phyloP scores from a whole-genome alignment of 176 grass and related monocot genomes.

The Guadua angustifolia region DNA sequence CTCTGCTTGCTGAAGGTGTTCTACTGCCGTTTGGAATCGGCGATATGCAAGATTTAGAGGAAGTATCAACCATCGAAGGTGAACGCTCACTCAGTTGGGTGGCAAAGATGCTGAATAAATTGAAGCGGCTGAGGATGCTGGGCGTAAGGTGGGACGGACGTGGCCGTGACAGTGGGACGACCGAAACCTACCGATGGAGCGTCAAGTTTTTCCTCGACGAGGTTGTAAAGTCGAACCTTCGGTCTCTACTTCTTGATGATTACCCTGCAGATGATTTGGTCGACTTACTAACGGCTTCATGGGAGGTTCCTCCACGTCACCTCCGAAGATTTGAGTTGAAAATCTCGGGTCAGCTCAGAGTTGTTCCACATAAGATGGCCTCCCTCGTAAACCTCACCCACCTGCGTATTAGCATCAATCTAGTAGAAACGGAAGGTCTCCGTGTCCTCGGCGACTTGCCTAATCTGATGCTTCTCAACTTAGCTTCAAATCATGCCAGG shows the following conservation, averaged over 20 bases:
- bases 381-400: background rate
- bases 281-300: background rate
- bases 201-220: background rate
- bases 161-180: too few relatives aligned
- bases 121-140: background rate
- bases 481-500: too few relatives aligned
- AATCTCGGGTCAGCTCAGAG: rapidly evolving
- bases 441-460: background rate
- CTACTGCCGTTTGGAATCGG: background rate
- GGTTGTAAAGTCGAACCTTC: conserved; percentile 27
- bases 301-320: background rate
- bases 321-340: background rate
- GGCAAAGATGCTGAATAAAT: background rate
- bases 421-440: background rate
- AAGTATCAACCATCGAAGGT: background rate
- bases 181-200: too few relatives aligned
- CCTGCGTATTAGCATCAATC: rapidly evolving
- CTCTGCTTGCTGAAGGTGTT: background rate
- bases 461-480: background rate
- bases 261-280: background rate
- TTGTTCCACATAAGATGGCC: background rate
- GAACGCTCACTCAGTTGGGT: too few relatives aligned
- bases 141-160: too few relatives aligned
- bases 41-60: background rate
- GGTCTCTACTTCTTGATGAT: background rate